Conservation (phyloP, 2,329 filamentous ascomycete species). For the Fusarium papillatum region DNA sequence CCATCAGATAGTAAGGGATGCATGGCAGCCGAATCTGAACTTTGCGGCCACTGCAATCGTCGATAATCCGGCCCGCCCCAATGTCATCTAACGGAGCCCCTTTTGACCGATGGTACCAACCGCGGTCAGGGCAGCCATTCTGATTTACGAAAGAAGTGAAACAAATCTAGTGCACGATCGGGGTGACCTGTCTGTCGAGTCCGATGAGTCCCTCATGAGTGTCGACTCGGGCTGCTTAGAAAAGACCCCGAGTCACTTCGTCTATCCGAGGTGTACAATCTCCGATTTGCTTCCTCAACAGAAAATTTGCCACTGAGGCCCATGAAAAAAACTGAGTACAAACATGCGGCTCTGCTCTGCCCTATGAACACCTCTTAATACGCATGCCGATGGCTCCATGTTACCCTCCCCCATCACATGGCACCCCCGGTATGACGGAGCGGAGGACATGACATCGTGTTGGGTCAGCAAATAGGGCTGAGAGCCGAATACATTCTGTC, state of each 20-base stretch:
- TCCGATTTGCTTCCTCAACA: not conserved
- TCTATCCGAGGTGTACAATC: not conserved
- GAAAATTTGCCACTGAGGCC: not conserved
- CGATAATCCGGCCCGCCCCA: not conserved
- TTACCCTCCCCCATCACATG: not conserved
- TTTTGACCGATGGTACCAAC: not conserved
- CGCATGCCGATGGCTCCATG: not conserved
- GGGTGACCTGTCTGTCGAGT: not conserved
- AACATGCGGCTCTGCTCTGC: conserved; percentile 3
- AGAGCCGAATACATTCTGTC: not conserved
- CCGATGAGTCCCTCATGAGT: not conserved
- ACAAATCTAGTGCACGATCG: not conserved
- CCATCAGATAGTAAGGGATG: not conserved
- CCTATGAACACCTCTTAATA: not conserved
- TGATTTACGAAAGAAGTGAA: not conserved
- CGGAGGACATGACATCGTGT: not conserved
- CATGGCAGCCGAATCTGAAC: not conserved
- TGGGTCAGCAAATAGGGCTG: not conserved
- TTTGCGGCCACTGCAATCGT: too few relatives aligned
- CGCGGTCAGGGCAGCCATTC: not conserved
- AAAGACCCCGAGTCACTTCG: not conserved
- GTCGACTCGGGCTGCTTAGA: not conserved
- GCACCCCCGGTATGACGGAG: conserved; percentile 21
- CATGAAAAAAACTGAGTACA: too few relatives aligned
- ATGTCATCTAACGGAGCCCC: not conserved